Percentiles rank a stretch among this genome's conserved stretches.
These are phyloP conservation scores for Phytophthora sp. DNA, from an alignment of 352 stramenopile genomes.

Conservation along the genomic window DNA sequence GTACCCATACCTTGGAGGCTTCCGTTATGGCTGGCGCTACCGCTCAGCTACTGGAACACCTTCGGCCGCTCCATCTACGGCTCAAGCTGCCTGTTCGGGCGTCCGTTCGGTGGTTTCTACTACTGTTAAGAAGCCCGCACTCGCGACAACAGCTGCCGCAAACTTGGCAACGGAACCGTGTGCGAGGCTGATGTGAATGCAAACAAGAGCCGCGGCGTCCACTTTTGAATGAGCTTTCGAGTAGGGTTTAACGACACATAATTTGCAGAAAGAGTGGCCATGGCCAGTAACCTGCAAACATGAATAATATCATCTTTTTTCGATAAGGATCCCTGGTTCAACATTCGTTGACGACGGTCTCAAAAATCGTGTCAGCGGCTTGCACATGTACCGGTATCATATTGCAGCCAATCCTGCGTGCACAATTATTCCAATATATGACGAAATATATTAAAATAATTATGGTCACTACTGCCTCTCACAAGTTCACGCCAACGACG, in stretches of 20 bases:
- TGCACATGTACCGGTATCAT: too few species aligned
- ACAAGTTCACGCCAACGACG: too few species aligned
- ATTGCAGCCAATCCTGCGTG: too few species aligned
- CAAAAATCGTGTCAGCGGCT: too few species aligned
- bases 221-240: conserved; percentile 23
- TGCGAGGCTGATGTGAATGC: conserved; percentile 9
- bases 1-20: conserved; percentile 25
- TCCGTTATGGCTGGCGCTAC: conserved; percentile 50
- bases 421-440: too few species aligned
- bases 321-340: neutral
- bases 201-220: neutral
- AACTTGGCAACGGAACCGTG: conserved; percentile 25
- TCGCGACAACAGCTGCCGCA: too few species aligned
- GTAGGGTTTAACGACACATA: conserved; percentile 26
- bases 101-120: conserved; percentile 35
- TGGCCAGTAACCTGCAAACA: conserved; percentile 16
- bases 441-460: too few species aligned
- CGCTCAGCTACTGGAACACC: conserved; percentile 44
- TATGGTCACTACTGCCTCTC: too few species aligned
- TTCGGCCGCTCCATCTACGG: conserved; percentile 43
- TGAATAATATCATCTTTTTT: conserved; percentile 9
- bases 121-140: conserved; percentile 59
- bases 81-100: conserved; percentile 33
- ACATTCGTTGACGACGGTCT: too few species aligned
- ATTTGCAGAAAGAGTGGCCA: conserved; percentile 4